These are phyloP conservation scores for Zygotorulaspora florentina DNA, from an alignment of 805 yeast species.

Conservation along the genomic window DNA sequence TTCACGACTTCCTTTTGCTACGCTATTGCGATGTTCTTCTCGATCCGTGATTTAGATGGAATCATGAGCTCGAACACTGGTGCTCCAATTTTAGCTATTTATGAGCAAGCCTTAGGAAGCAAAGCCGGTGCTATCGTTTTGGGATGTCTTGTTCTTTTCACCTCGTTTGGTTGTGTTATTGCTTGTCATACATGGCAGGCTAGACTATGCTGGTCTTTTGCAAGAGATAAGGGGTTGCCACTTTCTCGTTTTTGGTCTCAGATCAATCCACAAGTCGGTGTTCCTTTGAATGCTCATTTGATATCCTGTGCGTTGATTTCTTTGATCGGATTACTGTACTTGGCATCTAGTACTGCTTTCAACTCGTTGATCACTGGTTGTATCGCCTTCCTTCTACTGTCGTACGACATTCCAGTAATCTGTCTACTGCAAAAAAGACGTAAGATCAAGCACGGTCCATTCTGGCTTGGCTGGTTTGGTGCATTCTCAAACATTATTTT, in stretches of 20 bases:
- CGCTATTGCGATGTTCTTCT: slow-evolving; percentile 56
- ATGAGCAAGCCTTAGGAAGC: slow-evolving; percentile 51
- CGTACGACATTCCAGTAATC: slow-evolving; percentile 54
- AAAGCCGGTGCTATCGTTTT: slow-evolving; percentile 57
- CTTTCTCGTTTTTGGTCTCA: slow-evolving; percentile 50
- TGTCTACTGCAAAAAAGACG: slow-evolving; percentile 43
- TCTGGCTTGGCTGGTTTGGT: slow-evolving; percentile 60
- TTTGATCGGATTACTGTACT: slow-evolving; percentile 53
- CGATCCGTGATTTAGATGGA: slow-evolving; percentile 50
- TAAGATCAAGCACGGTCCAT: slow-evolving; percentile 56
- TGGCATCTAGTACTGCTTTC: slow-evolving; percentile 66
- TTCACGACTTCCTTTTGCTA: slow-evolving; percentile 57
- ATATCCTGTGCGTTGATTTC: slow-evolving; percentile 52
- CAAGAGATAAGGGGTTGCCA: slow-evolving; percentile 67
- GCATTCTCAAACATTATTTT: slow-evolving; percentile 46
- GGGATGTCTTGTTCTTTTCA: slow-evolving; percentile 47
- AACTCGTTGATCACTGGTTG: slow-evolving; percentile 62
- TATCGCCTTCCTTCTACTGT: slow-evolving; percentile 54
- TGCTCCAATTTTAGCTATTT: slow-evolving; percentile 62
- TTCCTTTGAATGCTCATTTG: slow-evolving; percentile 60
- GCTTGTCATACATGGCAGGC: slow-evolving; percentile 72
- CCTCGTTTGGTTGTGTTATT: slow-evolving; percentile 61
- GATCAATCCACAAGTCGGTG: slow-evolving; percentile 49
- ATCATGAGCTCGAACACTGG: slow-evolving; percentile 51
- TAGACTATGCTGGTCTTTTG: slow-evolving; percentile 66